Evolutionary conservation across 352 stramenopile species (phyloP).

Genomic region (Phytophthora cajani): DNA sequence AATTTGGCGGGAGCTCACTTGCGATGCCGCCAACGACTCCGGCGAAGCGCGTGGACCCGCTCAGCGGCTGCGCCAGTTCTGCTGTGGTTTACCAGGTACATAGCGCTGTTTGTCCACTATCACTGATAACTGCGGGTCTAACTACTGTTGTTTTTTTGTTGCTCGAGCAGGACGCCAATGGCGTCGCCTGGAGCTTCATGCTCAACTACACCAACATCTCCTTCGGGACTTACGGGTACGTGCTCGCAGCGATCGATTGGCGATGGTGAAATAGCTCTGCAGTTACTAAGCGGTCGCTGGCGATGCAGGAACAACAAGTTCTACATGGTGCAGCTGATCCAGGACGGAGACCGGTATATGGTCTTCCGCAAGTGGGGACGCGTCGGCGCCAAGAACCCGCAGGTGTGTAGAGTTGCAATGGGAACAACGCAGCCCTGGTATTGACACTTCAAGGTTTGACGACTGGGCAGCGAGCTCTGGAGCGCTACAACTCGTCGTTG

Average conservation of each 20-base stretch:
- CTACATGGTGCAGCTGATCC: conserved; percentile 76
- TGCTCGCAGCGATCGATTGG: background rate
- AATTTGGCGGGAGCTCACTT: conserved; percentile 18
- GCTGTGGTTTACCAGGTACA: conserved; percentile 38
- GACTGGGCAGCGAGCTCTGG: conserved; percentile 33
- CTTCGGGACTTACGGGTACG: conserved; percentile 54
- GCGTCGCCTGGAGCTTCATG: conserved; percentile 50
- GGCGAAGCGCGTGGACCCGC: conserved; percentile 35
- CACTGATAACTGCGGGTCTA: background rate
- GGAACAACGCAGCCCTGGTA: background rate
- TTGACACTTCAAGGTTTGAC: background rate
- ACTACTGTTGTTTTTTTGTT: conserved; percentile 4
- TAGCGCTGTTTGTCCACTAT: background rate
- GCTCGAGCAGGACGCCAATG: conserved; percentile 32
- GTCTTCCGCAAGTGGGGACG: conserved; percentile 79
- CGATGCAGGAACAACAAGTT: conserved; percentile 74
- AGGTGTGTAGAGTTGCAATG: conserved; percentile 32
- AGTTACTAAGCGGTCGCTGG: background rate
- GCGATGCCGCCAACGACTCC: conserved; percentile 8
- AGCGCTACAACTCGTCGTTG: conserved; percentile 48
- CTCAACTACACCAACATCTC: conserved; percentile 64
- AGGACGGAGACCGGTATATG: conserved; percentile 47
- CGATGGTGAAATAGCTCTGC: background rate
- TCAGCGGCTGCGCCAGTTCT: conserved; percentile 37
- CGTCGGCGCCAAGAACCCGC: conserved; percentile 68